A percentile compares a stretch with the other conserved stretches of the same genome.
phyloP scores from a whole-genome alignment of 2,329 filamentous ascomycete species.

The Fusarium agapanthi region DNA sequence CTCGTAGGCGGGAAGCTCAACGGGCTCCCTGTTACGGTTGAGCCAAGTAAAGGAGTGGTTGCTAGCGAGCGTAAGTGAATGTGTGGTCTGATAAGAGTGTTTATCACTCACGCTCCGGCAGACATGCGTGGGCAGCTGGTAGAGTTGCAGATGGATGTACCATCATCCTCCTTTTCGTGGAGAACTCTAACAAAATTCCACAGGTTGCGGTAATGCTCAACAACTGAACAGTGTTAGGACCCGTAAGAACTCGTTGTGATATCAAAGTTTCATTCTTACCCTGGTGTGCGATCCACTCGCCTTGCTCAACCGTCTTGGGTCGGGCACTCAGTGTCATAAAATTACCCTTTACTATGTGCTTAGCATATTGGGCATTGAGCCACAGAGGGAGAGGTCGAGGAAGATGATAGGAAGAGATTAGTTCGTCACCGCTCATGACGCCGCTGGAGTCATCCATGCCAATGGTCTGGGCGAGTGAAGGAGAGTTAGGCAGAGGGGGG shows the following conservation, averaged over 20 bases:
- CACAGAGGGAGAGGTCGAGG: slow-evolving; percentile 73
- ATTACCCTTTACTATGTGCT: slow-evolving; percentile 95
- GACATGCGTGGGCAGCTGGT: slow-evolving; percentile 92
- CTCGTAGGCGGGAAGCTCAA: slow-evolving; percentile 90
- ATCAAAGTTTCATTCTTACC: slow-evolving; percentile 58
- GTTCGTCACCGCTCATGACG: slow-evolving; percentile 60
- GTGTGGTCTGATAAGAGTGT: not conserved
- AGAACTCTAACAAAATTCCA: slow-evolving; percentile 91
- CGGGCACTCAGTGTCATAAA: slow-evolving; percentile 97
- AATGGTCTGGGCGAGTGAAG: slow-evolving; percentile 72
- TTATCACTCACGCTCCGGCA: slow-evolving; percentile 79
- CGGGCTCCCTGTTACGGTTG: slow-evolving; percentile 84
- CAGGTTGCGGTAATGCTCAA: slow-evolving; percentile 90
- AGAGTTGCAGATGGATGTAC: slow-evolving; percentile 83
- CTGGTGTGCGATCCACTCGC: slow-evolving; percentile 97
- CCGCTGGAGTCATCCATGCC: slow-evolving; percentile 70
- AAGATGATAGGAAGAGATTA: slow-evolving; percentile 68
- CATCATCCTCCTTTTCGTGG: slow-evolving; percentile 84
- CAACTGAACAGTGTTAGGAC: slow-evolving; percentile 63
- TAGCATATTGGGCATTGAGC: slow-evolving; percentile 79
- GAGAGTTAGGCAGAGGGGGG: slow-evolving; percentile 69
- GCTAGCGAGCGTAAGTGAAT: slow-evolving; percentile 47
- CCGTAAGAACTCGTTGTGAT: not conserved
- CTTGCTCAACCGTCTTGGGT: slow-evolving; percentile 91
- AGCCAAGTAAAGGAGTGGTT: slow-evolving; percentile 98